These are phyloP conservation scores for Apophysomyces ossiformis DNA, from an alignment of 371 early-diverging fungal genomes.

Conservation along the genomic window DNA sequence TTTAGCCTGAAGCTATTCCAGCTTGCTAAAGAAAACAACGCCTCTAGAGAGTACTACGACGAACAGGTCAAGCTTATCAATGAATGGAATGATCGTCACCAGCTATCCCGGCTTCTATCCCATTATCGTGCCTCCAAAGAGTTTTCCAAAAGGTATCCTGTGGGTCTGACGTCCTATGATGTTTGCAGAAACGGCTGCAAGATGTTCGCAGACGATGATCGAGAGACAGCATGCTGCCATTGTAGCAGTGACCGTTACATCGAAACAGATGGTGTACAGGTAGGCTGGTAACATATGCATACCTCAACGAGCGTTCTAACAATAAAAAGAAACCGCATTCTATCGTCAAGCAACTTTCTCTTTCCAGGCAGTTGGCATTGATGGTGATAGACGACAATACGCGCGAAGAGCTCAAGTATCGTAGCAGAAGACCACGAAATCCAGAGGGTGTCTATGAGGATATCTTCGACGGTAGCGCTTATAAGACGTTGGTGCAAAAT, in stretches of 20 bases:
- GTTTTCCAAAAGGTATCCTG: neutral
- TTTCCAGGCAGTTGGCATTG: neutral
- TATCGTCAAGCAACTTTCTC: neutral
- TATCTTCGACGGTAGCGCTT: slow-evolving; percentile 15
- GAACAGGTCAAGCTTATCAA: too few species aligned
- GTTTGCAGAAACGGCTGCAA: neutral
- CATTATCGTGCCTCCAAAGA: too few species aligned
- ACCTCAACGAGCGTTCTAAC: neutral
- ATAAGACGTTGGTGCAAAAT: neutral
- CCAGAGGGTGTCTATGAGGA: neutral
- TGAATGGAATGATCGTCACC: too few species aligned
- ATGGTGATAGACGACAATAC: neutral
- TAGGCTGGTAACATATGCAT: neutral
- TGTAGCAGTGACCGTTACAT: too few species aligned
- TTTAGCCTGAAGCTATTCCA: too few species aligned
- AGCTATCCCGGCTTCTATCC: too few species aligned
- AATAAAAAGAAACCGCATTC: neutral
- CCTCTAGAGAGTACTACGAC: too few species aligned
- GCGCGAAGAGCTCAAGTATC: neutral
- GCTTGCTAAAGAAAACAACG: too few species aligned
- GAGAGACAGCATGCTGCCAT: neutral
- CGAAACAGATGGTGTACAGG: too few species aligned
- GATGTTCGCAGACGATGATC: neutral
- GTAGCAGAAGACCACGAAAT: neutral
- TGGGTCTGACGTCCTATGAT: neutral